Evolutionary conservation across 2,329 filamentous ascomycete genomes (phyloP).

Genomic region (Venturia carpophila): DNA sequence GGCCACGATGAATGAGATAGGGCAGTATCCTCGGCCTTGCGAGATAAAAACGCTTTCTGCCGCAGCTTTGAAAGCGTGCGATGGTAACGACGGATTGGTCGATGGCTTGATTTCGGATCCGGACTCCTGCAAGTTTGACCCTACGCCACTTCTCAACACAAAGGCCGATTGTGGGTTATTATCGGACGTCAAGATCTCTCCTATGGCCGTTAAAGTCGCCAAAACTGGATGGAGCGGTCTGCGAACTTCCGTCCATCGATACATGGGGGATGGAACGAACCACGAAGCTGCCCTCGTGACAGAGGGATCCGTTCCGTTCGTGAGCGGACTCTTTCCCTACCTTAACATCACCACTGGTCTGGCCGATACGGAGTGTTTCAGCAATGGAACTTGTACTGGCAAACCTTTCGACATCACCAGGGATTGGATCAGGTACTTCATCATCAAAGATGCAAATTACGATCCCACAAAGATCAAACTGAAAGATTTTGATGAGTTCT

Average conservation of each 20-base stretch:
- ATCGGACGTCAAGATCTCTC: background rate
- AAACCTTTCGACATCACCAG: constrained; percentile 8
- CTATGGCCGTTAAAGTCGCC: constrained; percentile 9
- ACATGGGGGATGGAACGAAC: background rate
- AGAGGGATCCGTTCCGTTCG: background rate
- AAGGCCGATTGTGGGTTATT: constrained; percentile 19
- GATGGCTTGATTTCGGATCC: constrained; percentile 28
- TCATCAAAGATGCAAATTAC: constrained; percentile 15
- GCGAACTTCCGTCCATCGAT: background rate
- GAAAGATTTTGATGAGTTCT: constrained; percentile 15
- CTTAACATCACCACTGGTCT: constrained; percentile 4
- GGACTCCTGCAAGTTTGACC: constrained; percentile 23
- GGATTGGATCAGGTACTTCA: constrained; percentile 16
- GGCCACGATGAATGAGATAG: constrained; percentile 22
- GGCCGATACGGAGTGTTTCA: constrained; percentile 1
- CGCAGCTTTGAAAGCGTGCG: constrained; percentile 23
- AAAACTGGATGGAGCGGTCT: constrained; percentile 14
- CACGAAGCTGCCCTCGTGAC: constrained; percentile 10
- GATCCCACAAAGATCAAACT: constrained; percentile 10
- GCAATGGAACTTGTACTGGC: constrained; percentile 9
- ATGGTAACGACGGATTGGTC: constrained; percentile 26
- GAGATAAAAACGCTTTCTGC: constrained; percentile 24
- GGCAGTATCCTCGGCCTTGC: constrained; percentile 20
- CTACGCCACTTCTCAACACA: constrained; percentile 19
- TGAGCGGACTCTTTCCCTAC: background rate